A percentile compares a stretch with the other conserved stretches of the same genome.
Evolutionary conservation across 495 filamentous ascomycete species (phyloP).

Genomic region (Hypoxylon trugodes): DNA sequence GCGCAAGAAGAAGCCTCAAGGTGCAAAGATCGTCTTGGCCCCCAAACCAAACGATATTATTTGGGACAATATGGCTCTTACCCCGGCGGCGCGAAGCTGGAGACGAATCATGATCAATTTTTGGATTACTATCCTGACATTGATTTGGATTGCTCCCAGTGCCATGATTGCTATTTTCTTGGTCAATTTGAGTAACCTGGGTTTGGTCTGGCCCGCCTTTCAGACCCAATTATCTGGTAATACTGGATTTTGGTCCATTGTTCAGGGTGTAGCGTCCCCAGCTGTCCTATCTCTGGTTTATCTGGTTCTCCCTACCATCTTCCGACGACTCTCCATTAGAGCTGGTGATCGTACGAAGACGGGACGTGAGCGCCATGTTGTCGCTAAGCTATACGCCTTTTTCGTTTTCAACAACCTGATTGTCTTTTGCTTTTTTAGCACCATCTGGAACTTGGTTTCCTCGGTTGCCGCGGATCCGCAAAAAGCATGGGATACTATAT

Average conservation of each 20-base stretch:
- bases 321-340: constrained; percentile 79
- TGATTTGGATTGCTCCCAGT: constrained; percentile 95
- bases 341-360: constrained; percentile 92
- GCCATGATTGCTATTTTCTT: constrained; percentile 94
- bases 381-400: constrained; percentile 90
- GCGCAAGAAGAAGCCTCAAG: constrained; percentile 80
- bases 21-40: constrained; percentile 79
- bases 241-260: constrained; percentile 76
- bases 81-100: constrained; percentile 69
- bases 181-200: constrained; percentile 82
- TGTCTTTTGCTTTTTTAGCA: constrained; percentile 89
- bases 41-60: constrained; percentile 92
- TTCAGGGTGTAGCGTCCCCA: constrained; percentile 94
- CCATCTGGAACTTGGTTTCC: constrained; percentile 75
- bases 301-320: constrained; percentile 86
- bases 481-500: constrained; percentile 72
- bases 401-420: constrained; percentile 98
- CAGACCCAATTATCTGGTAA: constrained; percentile 66
- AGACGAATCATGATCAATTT: constrained; percentile 79
- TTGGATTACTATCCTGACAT: constrained; percentile 81
- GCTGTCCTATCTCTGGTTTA: constrained; percentile 90
- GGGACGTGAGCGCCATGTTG: constrained; percentile 90
- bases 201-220: constrained; percentile 82
- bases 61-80: constrained; percentile 89
- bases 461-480: constrained; percentile 65